A percentile compares a stretch with the other conserved stretches of the same genome.
Conservation (phyloP, 2,329 filamentous ascomycete species). For the Lachnellula suecica region DNA sequence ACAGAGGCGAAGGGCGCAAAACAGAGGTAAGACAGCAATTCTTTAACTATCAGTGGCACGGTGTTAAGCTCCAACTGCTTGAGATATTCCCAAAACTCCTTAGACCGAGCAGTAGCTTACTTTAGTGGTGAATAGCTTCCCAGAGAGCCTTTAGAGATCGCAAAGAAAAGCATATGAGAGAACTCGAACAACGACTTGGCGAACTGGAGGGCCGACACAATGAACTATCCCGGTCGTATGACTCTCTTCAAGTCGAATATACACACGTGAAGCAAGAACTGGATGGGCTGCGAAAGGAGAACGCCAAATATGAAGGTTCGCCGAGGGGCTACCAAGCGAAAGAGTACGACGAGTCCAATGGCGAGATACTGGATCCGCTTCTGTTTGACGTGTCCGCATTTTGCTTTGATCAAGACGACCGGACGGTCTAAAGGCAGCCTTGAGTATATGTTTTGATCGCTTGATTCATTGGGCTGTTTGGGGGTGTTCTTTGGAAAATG, state of each 20-base stretch:
- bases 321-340: slow-evolving; percentile 15
- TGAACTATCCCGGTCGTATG: slow-evolving; percentile 53
- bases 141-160: slow-evolving; percentile 61
- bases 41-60: too few relatives aligned
- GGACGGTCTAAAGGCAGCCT: neutral
- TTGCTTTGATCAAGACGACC: slow-evolving; percentile 28
- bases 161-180: slow-evolving; percentile 64
- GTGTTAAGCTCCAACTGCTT: too few relatives aligned
- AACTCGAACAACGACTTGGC: slow-evolving; percentile 57
- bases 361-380: slow-evolving; percentile 29
- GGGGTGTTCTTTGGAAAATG: slow-evolving; percentile 2
- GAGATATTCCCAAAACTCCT: neutral
- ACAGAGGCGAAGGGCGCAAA: slow-evolving; percentile 13
- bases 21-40: slow-evolving; percentile 2
- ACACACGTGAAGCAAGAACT: slow-evolving; percentile 31
- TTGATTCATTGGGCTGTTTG: neutral
- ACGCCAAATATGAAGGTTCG: slow-evolving; percentile 10
- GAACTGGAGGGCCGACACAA: slow-evolving; percentile 55
- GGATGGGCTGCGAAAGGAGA: slow-evolving; percentile 28
- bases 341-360: slow-evolving; percentile 24
- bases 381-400: slow-evolving; percentile 34
- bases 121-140: slow-evolving; percentile 46
- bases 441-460: neutral
- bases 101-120: slow-evolving; percentile 1
- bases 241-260: slow-evolving; percentile 42